phyloP scores from a whole-genome alignment of 192 early-diverging fungal species.

The Radiomyces spectabilis region DNA sequence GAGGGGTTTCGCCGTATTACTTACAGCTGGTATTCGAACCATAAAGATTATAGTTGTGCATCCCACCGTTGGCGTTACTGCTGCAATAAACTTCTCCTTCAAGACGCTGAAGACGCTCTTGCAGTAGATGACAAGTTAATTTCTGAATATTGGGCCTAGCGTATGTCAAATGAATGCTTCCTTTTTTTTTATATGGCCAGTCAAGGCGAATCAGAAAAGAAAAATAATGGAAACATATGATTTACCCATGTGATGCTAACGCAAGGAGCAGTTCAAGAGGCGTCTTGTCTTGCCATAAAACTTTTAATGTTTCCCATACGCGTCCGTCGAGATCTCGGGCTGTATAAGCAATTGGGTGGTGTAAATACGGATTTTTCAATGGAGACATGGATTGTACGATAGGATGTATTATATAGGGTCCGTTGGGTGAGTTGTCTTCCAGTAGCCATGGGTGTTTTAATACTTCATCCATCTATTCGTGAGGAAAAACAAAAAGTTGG shows the following conservation, averaged over 20 bases:
- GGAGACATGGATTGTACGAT: neutral
- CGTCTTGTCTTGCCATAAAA: slow-evolving; percentile 10
- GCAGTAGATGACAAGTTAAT: slow-evolving; percentile 6
- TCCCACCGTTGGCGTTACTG: neutral
- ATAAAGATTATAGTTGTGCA: too few relatives aligned
- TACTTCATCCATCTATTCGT: slow-evolving; percentile 4
- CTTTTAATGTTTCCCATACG: slow-evolving; percentile 10
- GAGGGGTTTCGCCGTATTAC: too few relatives aligned
- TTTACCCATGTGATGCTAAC: neutral
- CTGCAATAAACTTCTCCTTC: neutral
- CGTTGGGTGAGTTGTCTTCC: too few relatives aligned
- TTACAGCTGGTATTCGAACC: too few relatives aligned
- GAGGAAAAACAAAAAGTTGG: neutral
- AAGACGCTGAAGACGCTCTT: neutral
- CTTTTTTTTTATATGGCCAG: slow-evolving; percentile 1
- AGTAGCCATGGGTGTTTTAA: slow-evolving; percentile 2
- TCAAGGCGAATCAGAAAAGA: neutral
- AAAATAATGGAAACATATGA: neutral
- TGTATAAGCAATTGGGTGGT: neutral
- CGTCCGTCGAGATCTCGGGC: slow-evolving; percentile 4
- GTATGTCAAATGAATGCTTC: slow-evolving; percentile 1
- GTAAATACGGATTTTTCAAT: neutral
- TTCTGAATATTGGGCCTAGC: slow-evolving; percentile 14
- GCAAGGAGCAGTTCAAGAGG: neutral
- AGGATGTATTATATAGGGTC: neutral